Evolutionary conservation across 257 asterid genomes (phyloP).

Genomic region (Phtheirospermum japonicum): DNA sequence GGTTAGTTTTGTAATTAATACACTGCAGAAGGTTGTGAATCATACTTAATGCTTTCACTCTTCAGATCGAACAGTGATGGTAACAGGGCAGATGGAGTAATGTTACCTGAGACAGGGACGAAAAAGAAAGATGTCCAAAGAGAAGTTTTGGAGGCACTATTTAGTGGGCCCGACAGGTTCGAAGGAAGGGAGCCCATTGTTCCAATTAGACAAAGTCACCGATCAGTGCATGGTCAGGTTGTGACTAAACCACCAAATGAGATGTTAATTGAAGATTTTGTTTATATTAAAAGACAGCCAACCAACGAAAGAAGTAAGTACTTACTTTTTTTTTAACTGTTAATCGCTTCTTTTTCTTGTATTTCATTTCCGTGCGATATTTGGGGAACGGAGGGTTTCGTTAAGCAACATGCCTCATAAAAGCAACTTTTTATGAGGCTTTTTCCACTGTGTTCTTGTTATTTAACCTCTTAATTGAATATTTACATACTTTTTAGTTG

Average conservation of each 20-base stretch:
- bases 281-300: slow-evolving; percentile 46
- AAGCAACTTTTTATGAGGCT: neutral
- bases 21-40: neutral
- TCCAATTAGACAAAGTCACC: slow-evolving; percentile 29
- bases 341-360: neutral
- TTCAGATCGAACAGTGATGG: slow-evolving; percentile 36
- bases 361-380: neutral
- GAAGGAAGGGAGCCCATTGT: slow-evolving; percentile 27
- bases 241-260: slow-evolving; percentile 57
- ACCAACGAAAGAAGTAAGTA: slow-evolving; percentile 41
- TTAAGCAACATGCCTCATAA: neutral
- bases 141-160: slow-evolving; percentile 57
- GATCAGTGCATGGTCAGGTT: slow-evolving; percentile 32
- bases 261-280: slow-evolving; percentile 38
- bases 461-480: neutral
- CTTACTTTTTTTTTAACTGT: slow-evolving; percentile 17
- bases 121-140: slow-evolving; percentile 37
- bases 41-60: slow-evolving; percentile 1
- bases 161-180: slow-evolving; percentile 38
- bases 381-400: no score
- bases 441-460: neutral
- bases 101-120: slow-evolving; percentile 28
- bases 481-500: neutral
- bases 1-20: neutral
- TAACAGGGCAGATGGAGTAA: slow-evolving; percentile 27